These are phyloP conservation scores for Pyrrhoderma lamaoense DNA, from an alignment of 1,284 basidiomycete genomes.

Conservation along the genomic window DNA sequence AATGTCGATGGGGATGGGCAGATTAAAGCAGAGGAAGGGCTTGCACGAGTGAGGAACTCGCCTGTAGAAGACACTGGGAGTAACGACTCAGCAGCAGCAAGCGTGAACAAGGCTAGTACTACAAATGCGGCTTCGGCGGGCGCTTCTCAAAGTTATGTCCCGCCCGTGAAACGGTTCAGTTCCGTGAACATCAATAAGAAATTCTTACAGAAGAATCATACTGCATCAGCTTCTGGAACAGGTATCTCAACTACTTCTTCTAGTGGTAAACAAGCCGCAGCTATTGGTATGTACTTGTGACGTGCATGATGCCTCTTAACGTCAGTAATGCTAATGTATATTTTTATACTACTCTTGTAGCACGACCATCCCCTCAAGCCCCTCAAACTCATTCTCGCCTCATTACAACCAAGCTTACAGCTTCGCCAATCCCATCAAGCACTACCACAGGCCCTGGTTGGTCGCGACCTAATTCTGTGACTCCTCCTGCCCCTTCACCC, in stretches of 20 bases:
- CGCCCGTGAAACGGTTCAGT: conserved; percentile 78
- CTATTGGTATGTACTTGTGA: conserved; percentile 39
- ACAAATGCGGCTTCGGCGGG: conserved; percentile 20
- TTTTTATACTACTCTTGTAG: conserved; percentile 27
- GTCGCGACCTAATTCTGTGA: conserved; percentile 71
- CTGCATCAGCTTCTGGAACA: not conserved
- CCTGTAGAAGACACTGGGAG: conserved; percentile 2
- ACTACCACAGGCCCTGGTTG: conserved; percentile 58
- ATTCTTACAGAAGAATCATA: conserved; percentile 79
- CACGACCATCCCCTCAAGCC: conserved; percentile 47
- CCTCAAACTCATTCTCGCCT: conserved; percentile 64
- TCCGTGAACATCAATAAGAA: conserved; percentile 90
- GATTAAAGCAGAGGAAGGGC: not conserved
- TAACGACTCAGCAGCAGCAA: conserved; percentile 9
- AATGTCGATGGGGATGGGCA: too few species aligned
- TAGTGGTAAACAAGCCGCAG: conserved; percentile 39
- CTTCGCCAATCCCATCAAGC: conserved; percentile 38
- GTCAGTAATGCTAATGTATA: conserved; percentile 10
- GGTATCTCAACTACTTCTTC: conserved; percentile 9
- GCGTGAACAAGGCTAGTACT: not conserved
- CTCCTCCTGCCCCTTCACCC: conserved; percentile 44
- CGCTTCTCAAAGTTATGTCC: conserved; percentile 23
- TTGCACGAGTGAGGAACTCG: not conserved
- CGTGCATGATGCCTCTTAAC: not conserved
- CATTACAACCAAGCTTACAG: conserved; percentile 80